phyloP scores from a whole-genome alignment of 129 eudicot genomes.

The Ambrosia trifida region DNA sequence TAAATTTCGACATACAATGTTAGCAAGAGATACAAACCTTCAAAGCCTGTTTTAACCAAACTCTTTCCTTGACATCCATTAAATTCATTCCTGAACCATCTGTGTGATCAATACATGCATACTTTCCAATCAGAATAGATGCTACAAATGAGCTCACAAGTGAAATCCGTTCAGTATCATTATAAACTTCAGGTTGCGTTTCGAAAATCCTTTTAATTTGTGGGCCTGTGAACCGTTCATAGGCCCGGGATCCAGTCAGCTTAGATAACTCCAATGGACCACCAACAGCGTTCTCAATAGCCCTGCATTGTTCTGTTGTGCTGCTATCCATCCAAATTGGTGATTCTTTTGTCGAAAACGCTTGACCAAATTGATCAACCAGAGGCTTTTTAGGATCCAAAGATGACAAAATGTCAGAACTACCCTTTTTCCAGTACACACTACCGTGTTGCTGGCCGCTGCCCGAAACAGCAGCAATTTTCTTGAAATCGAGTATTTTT shows the following conservation, averaged over 20 bases:
- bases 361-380: constrained; percentile 66
- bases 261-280: constrained; percentile 76
- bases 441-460: constrained; percentile 99
- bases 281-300: constrained; percentile 83
- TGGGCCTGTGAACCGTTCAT: constrained; percentile 87
- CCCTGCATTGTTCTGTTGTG: constrained; percentile 81
- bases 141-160: constrained; percentile 88
- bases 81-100: constrained; percentile 99
- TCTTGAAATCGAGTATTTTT: constrained; percentile 62
- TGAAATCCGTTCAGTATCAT: constrained; percentile 71
- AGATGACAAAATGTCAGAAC: constrained; percentile 52
- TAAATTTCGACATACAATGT: not conserved
- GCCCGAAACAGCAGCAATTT: constrained; percentile 78
- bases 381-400: constrained; percentile 58
- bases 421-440: constrained; percentile 84
- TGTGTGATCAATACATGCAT: constrained; percentile 90
- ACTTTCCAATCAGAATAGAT: constrained; percentile 63
- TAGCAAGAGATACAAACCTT: constrained; percentile 49
- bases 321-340: constrained; percentile 97
- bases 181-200: constrained; percentile 65
- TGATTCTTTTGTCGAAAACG: constrained; percentile 74
- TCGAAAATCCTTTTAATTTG: constrained; percentile 76
- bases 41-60: constrained; percentile 68
- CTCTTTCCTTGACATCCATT: constrained; percentile 77
- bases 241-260: constrained; percentile 84